Evolutionary conservation across 2,329 filamentous ascomycete genomes (phyloP), one percentile per base, ranked within the genome.

Genomic region (Madurella mycetomatis): DNA sequence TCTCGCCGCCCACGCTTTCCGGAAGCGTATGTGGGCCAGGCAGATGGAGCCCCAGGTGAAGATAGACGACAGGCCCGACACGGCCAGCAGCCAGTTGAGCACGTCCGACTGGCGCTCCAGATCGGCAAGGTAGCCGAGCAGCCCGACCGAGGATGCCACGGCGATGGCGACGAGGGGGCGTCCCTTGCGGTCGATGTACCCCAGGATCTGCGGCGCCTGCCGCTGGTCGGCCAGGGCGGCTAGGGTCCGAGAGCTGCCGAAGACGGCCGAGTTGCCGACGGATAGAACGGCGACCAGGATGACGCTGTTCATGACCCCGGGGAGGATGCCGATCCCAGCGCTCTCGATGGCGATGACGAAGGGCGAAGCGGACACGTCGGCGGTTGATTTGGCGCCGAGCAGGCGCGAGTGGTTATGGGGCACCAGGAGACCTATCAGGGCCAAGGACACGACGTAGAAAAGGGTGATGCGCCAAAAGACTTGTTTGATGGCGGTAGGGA

Each of bases 391-490:
- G 44, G 76, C 77, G 11, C 76, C 76, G 1, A 90, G 75, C 0
- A 96, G 84, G 3, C 79, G 76, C 0, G 66, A 52, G 57, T 95
- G 82, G 63, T 81, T 73, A 68, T 87, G 92, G 0, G 86, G 87
- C 0, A 96, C 90, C 2, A 96, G 77, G 1, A 96, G 78, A 25
- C 92, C 90, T 54, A 96, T 84, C 4, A 96, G 75, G 4, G 84
- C 83, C 11, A 96, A 79, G 1, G 88, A 88, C 34, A 95, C 84
- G 47, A 96, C 79, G 73, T 96, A 96, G 75, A 96, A 96, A 53
- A 95, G 78, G 3, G 85, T 84, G 66, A 96, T 95, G 65, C 92
- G 86, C 91, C 92, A 96, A 71, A 96, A 96, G 18, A 96, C 90
- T 69, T 95, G 91, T 73, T 95, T 95, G 65, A 95, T 84, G 12